These are phyloP conservation scores for Neofusicoccum ribis DNA, from an alignment of 2,329 filamentous ascomycete genomes.

Conservation along the genomic window DNA sequence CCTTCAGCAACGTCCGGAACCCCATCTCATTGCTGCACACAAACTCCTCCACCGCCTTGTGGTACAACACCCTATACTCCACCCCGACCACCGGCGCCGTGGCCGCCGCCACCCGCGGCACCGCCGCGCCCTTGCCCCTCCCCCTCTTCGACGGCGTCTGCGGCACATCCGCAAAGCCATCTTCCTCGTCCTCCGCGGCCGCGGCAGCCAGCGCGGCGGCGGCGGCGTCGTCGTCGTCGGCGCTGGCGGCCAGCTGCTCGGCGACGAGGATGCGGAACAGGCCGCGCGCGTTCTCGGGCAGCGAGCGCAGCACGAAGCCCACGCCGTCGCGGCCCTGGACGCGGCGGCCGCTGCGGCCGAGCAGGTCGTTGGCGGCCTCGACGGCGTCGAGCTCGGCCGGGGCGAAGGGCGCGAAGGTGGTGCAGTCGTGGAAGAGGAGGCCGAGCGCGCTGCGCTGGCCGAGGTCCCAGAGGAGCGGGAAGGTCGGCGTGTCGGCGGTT, in stretches of 20 bases:
- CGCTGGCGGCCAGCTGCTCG: constrained; percentile 74
- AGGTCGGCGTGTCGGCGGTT: constrained; percentile 85
- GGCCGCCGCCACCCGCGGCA: constrained; percentile 27
- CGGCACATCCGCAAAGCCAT: constrained; percentile 26
- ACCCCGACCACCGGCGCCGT: constrained; percentile 60
- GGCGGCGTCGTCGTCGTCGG: constrained; percentile 51
- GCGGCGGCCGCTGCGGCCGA: constrained; percentile 76
- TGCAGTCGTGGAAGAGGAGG: constrained; percentile 91
- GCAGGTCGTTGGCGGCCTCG: constrained; percentile 83
- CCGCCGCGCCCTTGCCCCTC: constrained; percentile 23
- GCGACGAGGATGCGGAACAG: constrained; percentile 82
- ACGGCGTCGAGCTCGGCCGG: constrained; percentile 72
- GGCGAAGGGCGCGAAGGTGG: constrained; percentile 77
- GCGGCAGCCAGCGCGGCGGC: constrained; percentile 34
- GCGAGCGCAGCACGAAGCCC: constrained; percentile 81
- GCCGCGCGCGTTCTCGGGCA: constrained; percentile 89
- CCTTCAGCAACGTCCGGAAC: constrained; percentile 89
- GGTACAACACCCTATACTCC: constrained; percentile 88
- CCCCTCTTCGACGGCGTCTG: constrained; percentile 26
- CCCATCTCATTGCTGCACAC: constrained; percentile 96
- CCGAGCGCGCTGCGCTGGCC: constrained; percentile 78
- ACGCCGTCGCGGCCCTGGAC: constrained; percentile 90
- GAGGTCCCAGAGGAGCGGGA: constrained; percentile 86
- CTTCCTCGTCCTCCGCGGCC: constrained; percentile 34
- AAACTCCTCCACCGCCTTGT: constrained; percentile 94